Base-by-base conservation (phyloP, 805 yeast genomes). In the Lachancea waltii region DNA sequence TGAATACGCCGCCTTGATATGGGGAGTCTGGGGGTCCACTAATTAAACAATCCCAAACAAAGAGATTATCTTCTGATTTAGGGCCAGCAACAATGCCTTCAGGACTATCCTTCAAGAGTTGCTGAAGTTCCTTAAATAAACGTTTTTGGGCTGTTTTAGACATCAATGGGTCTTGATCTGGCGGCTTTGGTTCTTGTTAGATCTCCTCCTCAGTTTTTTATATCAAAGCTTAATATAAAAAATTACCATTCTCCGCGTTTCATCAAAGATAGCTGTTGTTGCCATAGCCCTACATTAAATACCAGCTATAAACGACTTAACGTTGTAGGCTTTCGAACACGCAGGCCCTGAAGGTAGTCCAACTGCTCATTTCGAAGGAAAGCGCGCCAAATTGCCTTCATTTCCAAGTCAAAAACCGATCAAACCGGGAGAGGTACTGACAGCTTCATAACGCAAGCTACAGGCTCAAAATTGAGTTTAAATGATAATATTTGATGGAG, bases 61-160 rank as follows among this genome's bases (percentile, higher is more conserved):
- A 81, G 36, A 85, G 64, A 58, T 85, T 73, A 46, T 77, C 79
- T 51, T 85, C 94, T 16, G 74, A 64, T 3, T 78, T 68, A 0
- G 98, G 98, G 1, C 95, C 95, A 0, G 98, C 98, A 5, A 87
- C 76, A 24, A 90, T 85, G 1, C 98, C 98, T 21, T 94, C 97
- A 0, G 97, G 95, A 0, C 95, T 81, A 45, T 89, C 95, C 47
- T 74, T 75, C 13, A 80, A 67, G 18, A 92, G 73, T 60, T 86
- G 95, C 58, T 85, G 90, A 57, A 82, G 81, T 60, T 92, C 98
- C 48, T 86, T 86, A 54, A 87, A 70, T 21, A 92, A 73, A 44
- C 98, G 68, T 49, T 82, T 79, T 46, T 85, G 94, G 3, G 98
- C 97, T 7, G 94, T 85, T 38, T 56, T 56, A 2, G 62, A 54